A percentile compares a stretch with the other conserved stretches of the same genome.
phyloP scores from a whole-genome alignment of 208 protist genomes.

The Herpetomonas tarakana region DNA sequence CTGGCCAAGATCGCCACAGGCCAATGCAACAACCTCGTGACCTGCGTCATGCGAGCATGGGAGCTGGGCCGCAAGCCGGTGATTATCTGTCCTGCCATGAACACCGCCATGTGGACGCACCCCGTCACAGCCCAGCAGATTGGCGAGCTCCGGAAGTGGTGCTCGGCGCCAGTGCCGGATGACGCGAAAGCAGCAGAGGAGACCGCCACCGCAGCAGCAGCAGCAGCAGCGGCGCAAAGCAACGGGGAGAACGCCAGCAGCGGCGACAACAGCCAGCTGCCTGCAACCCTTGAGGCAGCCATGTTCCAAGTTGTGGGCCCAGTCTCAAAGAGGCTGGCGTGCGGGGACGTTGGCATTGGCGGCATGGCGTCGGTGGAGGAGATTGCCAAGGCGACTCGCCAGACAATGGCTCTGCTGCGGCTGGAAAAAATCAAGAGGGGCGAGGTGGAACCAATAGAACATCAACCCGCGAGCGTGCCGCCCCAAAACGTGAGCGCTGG shows the following conservation, averaged over 20 bases:
- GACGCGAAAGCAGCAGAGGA: neutral
- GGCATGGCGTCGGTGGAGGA: conserved; percentile 89
- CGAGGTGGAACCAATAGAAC: neutral
- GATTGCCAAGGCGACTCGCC: conserved; percentile 60
- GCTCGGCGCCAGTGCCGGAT: conserved; percentile 10
- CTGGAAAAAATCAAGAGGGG: conserved; percentile 16
- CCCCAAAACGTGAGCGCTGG: too few species aligned
- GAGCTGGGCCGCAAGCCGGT: conserved; percentile 88
- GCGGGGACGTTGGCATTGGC: conserved; percentile 92
- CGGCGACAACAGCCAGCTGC: conserved; percentile 11
- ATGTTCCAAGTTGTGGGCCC: conserved; percentile 90
- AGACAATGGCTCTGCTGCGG: conserved; percentile 70
- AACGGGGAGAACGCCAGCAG: neutral
- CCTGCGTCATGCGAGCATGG: conserved; percentile 95
- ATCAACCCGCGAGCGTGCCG: too few species aligned
- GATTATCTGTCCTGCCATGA: conserved; percentile 98
- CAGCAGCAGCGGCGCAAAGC: neutral
- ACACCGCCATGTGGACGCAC: conserved; percentile 98
- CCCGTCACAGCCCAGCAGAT: conserved; percentile 89
- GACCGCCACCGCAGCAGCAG: neutral
- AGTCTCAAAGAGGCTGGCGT: conserved; percentile 91
- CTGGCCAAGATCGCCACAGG: conserved; percentile 95
- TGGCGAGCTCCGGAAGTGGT: conserved; percentile 49
- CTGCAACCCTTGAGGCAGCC: conserved; percentile 29
- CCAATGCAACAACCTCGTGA: conserved; percentile 95